phyloP scores from a whole-genome alignment of 331 rosid genomes.

The Acacia pycnantha region DNA sequence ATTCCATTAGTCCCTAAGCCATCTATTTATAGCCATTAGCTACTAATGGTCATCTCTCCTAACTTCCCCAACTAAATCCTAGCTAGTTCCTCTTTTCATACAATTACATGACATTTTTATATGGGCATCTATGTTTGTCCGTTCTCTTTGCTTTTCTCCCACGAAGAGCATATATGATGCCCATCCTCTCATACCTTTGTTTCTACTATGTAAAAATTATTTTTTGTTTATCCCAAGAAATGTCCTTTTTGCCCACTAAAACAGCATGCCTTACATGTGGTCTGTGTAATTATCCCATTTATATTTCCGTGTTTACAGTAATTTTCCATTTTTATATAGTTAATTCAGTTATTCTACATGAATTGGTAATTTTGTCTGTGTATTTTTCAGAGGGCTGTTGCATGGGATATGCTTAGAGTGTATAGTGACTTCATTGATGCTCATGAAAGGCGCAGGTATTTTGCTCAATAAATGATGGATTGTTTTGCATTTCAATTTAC shows the following conservation, averaged over 20 bases:
- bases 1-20: background rate
- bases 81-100: background rate
- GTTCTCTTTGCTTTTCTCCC: background rate
- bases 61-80: background rate
- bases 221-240: background rate
- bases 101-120: background rate
- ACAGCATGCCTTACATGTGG: background rate
- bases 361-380: slow-evolving; percentile 11
- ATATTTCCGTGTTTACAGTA: background rate
- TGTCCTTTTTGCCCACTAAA: background rate
- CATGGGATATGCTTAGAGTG: slow-evolving; percentile 95
- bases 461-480: slow-evolving; percentile 6
- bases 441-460: slow-evolving; percentile 90
- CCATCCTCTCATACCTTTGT: background rate
- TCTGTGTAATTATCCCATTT: background rate
- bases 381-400: slow-evolving; percentile 70
- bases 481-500: slow-evolving; percentile 14
- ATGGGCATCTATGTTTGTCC: background rate
- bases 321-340: slow-evolving; percentile 21
- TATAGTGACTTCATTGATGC: slow-evolving; percentile 77
- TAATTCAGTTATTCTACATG: slow-evolving; percentile 13
- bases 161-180: background rate
- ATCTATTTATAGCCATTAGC: background rate
- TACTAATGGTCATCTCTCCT: background rate
- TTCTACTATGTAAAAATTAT: background rate